Evolutionary conservation across 169 alveolate genomes (phyloP), one percentile per base, ranked within the genome.

Genomic region (Plasmodium vinckei): DNA sequence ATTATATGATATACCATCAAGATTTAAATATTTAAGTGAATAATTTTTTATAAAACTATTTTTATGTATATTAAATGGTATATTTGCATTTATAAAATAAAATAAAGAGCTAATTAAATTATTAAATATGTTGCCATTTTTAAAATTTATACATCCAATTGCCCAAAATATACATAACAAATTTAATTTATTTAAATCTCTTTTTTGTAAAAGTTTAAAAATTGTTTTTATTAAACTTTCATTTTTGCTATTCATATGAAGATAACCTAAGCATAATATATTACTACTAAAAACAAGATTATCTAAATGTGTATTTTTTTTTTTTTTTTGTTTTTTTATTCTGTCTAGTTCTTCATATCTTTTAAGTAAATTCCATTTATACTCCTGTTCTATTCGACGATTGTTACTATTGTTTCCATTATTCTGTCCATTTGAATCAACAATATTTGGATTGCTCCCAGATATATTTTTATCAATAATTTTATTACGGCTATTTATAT

Each of bases 101-200:
- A 86, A 63, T 39, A 86, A 70, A 19, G 77, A 69, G 9, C 63
- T 70, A 59, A 86, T 59, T 46, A 70, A n/a, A 23, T 70, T 68
- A n/a, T 68, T 39, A 72, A 86, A 86, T 57, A 86, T 47, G 27
- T 63, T 86, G 1, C 91, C 91, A 1, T 70, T 86, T 69, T 86
- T 69, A 69, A 70, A 69, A 51, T 86, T 68, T 17, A 86, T 86
- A 70, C 87, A 44, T 27, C 91, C 91, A 25, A 86, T 60, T 1
- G 87, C 21, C 91, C 91, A 86, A 72, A 86, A 86, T 33, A 86
- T 70, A 12, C 75, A 69, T 21, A 86, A 69, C 17, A 86, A 23
- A 54, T 86, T 86, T 70, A 86, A 65, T 56, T 86, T 86, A 12
- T 51, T 86, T 61, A 86, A 46, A 53, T 70, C 19, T 17, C 70